Evolutionary conservation across 1,284 basidiomycete species (phyloP).

Genomic region (Tilletia setariae): DNA sequence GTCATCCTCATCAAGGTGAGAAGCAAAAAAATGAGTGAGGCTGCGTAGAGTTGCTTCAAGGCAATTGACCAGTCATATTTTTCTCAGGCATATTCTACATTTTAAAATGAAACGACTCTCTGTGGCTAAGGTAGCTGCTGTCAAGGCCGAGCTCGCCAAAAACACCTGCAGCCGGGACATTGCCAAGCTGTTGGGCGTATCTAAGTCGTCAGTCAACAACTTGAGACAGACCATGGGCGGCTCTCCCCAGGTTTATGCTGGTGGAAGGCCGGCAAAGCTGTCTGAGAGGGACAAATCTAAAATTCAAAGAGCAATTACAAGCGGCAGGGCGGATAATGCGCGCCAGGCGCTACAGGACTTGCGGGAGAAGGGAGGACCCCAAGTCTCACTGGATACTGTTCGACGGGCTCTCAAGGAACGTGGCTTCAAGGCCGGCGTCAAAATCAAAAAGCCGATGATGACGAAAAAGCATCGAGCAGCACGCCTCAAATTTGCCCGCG

Average conservation of each 20-base stretch:
- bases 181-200: neutral
- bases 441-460: neutral
- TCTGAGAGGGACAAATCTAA: neutral
- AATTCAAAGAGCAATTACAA: neutral
- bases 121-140: neutral
- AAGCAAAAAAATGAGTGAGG: too few relatives aligned
- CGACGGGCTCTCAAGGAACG: neutral
- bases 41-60: too few relatives aligned
- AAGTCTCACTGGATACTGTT: neutral
- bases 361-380: neutral
- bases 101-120: neutral
- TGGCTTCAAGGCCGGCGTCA: neutral
- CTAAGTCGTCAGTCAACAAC: neutral
- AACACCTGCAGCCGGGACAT: neutral
- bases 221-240: neutral
- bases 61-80: too few relatives aligned
- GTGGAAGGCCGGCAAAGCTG: neutral
- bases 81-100: neutral
- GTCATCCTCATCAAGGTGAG: too few relatives aligned
- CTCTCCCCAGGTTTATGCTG: neutral
- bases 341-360: neutral
- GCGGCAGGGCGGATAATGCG: neutral
- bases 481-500: constrained; percentile 17
- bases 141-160: neutral
- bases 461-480: constrained; percentile 9